Percentiles rank a stretch among this genome's conserved stretches.
These are phyloP conservation scores for Neurospora sp. DNA, from an alignment of 495 filamentous ascomycete genomes.

Conservation along the genomic window DNA sequence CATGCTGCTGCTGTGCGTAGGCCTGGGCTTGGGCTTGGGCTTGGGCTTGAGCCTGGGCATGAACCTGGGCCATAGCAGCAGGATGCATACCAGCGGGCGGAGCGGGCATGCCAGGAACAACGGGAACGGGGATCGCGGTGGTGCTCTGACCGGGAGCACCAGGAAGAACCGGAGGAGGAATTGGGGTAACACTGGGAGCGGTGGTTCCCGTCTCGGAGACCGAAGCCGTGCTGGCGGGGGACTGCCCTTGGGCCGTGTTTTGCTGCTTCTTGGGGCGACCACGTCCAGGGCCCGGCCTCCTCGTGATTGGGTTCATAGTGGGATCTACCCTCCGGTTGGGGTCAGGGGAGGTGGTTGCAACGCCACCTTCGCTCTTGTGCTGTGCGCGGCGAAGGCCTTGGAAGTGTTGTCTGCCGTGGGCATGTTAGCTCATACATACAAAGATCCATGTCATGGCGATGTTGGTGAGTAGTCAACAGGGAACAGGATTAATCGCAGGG, in stretches of 20 bases:
- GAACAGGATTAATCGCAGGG: not conserved
- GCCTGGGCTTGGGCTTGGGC: not conserved
- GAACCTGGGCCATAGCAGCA: not conserved
- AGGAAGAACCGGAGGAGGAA: not conserved
- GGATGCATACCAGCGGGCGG: not conserved
- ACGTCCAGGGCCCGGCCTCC: constrained; percentile 38
- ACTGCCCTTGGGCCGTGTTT: constrained; percentile 5
- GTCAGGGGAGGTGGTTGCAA: constrained; percentile 2
- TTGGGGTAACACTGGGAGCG: not conserved
- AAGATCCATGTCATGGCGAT: not conserved
- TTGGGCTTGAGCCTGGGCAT: not conserved
- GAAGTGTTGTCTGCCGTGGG: constrained; percentile 35
- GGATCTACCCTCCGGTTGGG: constrained; percentile 29
- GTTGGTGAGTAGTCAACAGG: not conserved
- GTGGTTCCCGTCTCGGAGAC: not conserved
- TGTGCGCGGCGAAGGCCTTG: constrained; percentile 39
- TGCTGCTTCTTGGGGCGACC: constrained; percentile 35
- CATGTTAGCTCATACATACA: constrained; percentile 7
- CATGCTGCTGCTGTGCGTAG: not conserved
- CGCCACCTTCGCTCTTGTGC: constrained; percentile 29
- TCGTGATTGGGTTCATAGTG: constrained; percentile 37
- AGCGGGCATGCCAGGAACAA: not conserved
- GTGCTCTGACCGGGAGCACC: constrained; percentile 1
- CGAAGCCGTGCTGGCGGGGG: constrained; percentile 1
- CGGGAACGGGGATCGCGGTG: not conserved